A percentile compares a stretch with the other conserved stretches of the same genome.
These are phyloP conservation scores for Xylaria sp. DNA, from an alignment of 2,329 filamentous ascomycete species.

Conservation along the genomic window DNA sequence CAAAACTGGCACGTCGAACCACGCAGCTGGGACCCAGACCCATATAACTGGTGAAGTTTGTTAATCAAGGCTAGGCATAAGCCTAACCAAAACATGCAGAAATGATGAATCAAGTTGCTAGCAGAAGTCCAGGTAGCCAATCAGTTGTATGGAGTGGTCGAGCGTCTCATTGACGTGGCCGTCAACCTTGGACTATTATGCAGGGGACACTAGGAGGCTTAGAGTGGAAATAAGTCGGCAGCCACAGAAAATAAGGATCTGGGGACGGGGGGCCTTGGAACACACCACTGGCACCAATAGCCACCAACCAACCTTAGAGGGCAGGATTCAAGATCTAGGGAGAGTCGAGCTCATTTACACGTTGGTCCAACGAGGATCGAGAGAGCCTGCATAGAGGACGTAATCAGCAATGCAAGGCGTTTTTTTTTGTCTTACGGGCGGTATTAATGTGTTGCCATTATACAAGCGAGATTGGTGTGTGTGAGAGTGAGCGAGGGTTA, in stretches of 20 bases:
- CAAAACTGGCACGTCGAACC: slow-evolving; percentile 3
- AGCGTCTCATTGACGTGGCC: slow-evolving; percentile 8
- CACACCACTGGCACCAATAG: background rate
- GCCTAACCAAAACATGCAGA: slow-evolving; percentile 2
- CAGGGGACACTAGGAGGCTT: background rate
- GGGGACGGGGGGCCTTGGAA: background rate
- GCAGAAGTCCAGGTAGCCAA: background rate
- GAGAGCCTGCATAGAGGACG: background rate
- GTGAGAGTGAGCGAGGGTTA: background rate
- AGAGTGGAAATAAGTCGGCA: background rate
- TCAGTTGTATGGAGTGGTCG: slow-evolving; percentile 1
- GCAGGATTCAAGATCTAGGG: background rate
- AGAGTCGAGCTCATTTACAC: background rate
- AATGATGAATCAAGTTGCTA: background rate
- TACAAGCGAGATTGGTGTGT: background rate
- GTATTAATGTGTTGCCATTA: background rate
- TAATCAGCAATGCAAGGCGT: slow-evolving; percentile 1
- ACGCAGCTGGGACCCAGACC: slow-evolving; percentile 7
- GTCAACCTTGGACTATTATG: background rate
- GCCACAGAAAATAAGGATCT: background rate
- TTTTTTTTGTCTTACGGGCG: background rate
- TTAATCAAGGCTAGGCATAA: background rate
- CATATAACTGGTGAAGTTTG: slow-evolving; percentile 10
- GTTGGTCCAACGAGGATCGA: background rate
- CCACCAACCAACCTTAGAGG: background rate